Conservation (phyloP, 1,284 basidiomycete species). For the Trametes polyzona region DNA sequence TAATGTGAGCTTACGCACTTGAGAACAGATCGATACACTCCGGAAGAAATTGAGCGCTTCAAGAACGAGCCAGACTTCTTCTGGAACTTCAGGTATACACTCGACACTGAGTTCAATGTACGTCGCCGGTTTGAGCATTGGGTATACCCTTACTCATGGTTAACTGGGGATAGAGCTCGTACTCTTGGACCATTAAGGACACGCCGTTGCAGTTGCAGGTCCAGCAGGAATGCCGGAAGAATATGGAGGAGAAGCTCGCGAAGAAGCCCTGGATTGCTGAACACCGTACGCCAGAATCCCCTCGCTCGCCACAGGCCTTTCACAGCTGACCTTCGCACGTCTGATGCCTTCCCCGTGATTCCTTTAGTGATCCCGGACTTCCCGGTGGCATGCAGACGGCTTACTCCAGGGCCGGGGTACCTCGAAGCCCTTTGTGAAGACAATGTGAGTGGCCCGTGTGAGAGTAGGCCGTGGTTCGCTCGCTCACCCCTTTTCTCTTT, state of each 20-base stretch:
- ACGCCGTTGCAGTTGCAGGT: constrained; percentile 46
- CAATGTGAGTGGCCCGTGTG: constrained; percentile 51
- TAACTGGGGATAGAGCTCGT: constrained; percentile 42
- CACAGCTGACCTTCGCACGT: neutral
- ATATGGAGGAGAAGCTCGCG: constrained; percentile 54
- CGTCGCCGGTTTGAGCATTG: constrained; percentile 13
- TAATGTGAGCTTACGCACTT: no score
- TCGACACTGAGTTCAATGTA: constrained; percentile 60
- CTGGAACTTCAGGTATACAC: constrained; percentile 49
- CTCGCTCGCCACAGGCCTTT: neutral
- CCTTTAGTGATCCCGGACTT: constrained; percentile 59
- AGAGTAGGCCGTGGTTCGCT: neutral
- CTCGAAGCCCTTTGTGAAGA: constrained; percentile 63
- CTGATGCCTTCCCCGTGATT: neutral
- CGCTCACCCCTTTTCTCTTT: neutral
- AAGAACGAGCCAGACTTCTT: constrained; percentile 50
- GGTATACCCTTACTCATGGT: neutral
- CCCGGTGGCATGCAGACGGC: constrained; percentile 56
- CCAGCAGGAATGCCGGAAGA: constrained; percentile 44
- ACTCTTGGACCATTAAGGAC: constrained; percentile 48
- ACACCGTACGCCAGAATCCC: constrained; percentile 40
- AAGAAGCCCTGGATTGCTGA: constrained; percentile 65
- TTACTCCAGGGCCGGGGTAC: constrained; percentile 70
- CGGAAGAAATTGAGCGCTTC: constrained; percentile 55
- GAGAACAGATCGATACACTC: no score